Conservation (phyloP, 2,329 filamentous ascomycete species). For the Botryotinia globosa region DNA sequence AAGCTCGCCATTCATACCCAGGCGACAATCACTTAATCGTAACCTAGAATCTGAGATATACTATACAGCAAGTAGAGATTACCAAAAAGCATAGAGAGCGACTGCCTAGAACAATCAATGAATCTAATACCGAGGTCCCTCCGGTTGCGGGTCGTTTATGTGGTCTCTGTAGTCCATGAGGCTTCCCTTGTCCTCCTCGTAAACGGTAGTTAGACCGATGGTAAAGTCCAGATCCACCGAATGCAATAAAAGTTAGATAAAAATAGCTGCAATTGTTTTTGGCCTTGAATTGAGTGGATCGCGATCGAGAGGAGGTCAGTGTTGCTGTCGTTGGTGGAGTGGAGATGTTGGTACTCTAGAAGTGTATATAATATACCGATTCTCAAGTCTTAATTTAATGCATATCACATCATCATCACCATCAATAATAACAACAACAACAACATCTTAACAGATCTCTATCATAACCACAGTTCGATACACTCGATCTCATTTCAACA, state of each 20-base stretch:
- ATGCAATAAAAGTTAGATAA: neutral
- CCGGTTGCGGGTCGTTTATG: neutral
- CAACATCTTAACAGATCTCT: neutral
- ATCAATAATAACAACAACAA: neutral
- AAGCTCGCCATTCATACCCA: neutral
- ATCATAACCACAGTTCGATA: neutral
- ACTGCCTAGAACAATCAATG: neutral
- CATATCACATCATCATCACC: neutral
- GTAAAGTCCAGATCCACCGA: neutral
- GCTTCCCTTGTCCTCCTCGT: neutral
- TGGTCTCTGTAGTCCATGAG: neutral
- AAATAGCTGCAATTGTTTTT: neutral
- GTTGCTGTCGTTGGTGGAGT: neutral
- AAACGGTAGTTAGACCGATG: neutral
- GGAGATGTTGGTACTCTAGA: neutral
- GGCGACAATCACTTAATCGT: neutral
- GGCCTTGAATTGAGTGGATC: neutral
- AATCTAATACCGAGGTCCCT: neutral
- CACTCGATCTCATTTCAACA: neutral
- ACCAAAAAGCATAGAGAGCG: neutral
- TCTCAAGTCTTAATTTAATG: neutral
- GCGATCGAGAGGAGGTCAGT: neutral
- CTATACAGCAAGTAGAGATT: neutral
- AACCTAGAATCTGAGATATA: neutral
- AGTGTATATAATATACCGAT: neutral